phyloP scores from a whole-genome alignment of 495 filamentous ascomycete species.

The Astrothelium macrocarpum region DNA sequence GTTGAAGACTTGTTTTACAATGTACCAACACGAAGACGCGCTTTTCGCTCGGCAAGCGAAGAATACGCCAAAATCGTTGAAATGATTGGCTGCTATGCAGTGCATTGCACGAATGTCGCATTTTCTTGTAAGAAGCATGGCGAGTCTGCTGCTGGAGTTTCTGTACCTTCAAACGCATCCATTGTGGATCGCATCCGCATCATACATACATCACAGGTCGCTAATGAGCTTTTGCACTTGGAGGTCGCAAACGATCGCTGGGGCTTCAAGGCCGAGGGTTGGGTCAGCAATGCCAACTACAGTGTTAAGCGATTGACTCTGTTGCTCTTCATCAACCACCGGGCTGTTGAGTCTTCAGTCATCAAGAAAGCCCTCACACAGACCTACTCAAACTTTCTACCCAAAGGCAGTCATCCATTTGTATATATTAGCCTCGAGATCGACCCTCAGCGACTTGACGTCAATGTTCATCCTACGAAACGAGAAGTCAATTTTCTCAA shows the following conservation, averaged over 20 bases:
- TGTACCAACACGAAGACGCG: conserved; percentile 74
- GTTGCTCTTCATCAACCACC: conserved; percentile 93
- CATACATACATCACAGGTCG: conserved; percentile 76
- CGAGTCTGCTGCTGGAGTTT: conserved; percentile 70
- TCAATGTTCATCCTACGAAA: conserved; percentile 97
- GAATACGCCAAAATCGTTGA: conserved; percentile 98
- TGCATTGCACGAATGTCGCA: conserved; percentile 85
- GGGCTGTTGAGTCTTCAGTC: conserved; percentile 84
- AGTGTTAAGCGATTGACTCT: conserved; percentile 83
- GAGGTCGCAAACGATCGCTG: conserved; percentile 61
- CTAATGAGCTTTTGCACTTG: conserved; percentile 81
- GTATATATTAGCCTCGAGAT: conserved; percentile 89
- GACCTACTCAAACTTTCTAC: conserved; percentile 80
- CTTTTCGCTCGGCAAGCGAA: conserved; percentile 85
- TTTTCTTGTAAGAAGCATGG: conserved; percentile 97
- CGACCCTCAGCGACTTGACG: conserved; percentile 86
- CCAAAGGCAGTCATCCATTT: conserved; percentile 93
- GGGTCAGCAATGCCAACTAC: conserved; percentile 91
- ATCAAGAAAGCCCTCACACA: conserved; percentile 88
- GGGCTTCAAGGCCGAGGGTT: conserved; percentile 73
- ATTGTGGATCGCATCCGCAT: conserved; percentile 78
- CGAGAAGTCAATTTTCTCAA: conserved; percentile 97
- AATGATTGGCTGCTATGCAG: conserved; percentile 83
- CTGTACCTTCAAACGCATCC: conserved; percentile 60
- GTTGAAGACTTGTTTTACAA: conserved; percentile 98